These are phyloP conservation scores for Coemansia sp. DNA, from an alignment of 192 early-diverging fungal species.

Conservation along the genomic window DNA sequence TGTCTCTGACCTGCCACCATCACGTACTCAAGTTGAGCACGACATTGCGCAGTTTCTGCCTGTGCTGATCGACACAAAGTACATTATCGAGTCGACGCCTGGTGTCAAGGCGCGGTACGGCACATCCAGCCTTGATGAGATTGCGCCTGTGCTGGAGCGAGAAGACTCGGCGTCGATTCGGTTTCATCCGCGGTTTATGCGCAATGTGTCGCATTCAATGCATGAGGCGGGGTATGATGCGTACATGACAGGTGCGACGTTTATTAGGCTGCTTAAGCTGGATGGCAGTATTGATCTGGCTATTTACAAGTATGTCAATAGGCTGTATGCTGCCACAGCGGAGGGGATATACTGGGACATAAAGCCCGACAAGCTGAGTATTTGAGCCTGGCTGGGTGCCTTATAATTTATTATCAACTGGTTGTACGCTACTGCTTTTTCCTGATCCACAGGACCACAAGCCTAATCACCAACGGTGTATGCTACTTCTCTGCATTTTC, in stretches of 20 bases:
- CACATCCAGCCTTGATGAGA: constrained; percentile 47
- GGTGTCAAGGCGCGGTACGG: constrained; percentile 29
- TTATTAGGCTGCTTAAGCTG: constrained; percentile 63
- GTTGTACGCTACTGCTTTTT: background rate
- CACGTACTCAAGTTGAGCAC: constrained; percentile 69
- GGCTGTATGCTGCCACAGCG: constrained; percentile 21
- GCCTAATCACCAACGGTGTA: too few species aligned
- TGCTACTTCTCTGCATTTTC: background rate
- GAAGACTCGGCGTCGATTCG: constrained; percentile 23
- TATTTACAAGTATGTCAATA: constrained; percentile 47
- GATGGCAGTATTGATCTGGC: constrained; percentile 17
- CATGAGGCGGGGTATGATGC: constrained; percentile 96
- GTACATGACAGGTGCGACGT: constrained; percentile 81
- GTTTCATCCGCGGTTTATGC: constrained; percentile 55
- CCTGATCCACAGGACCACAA: too few species aligned
- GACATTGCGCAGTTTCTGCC: constrained; percentile 58
- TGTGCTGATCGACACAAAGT: constrained; percentile 50
- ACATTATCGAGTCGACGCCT: constrained; percentile 51
- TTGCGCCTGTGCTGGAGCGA: constrained; percentile 34
- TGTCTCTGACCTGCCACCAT: constrained; percentile 63
- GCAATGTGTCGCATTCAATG: constrained; percentile 54
- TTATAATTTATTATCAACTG: background rate
- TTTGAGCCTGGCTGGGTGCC: too few species aligned
- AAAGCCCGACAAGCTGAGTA: background rate
- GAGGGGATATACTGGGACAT: background rate